Evolutionary conservation across 106 monocot species (phyloP).

Genomic region (Apostasia shenzhenica): DNA sequence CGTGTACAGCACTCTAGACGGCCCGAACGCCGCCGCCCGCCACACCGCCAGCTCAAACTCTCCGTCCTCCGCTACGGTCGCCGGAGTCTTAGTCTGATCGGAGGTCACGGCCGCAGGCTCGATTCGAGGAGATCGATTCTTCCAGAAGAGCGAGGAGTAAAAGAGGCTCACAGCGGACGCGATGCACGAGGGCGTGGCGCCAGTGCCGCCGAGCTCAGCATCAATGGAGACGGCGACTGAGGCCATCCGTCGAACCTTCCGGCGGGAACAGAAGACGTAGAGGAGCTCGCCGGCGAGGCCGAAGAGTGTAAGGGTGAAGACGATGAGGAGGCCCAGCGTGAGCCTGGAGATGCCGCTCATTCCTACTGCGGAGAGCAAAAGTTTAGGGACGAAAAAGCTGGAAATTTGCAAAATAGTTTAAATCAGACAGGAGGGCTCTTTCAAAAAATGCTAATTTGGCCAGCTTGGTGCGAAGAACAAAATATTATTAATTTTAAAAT

Average conservation of each 20-base stretch:
- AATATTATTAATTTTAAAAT: no score
- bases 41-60: neutral
- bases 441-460: no score
- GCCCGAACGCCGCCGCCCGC: neutral
- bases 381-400: no score
- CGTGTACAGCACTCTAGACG: slow-evolving; percentile 3
- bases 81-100: neutral
- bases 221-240: neutral
- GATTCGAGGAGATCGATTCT: neutral
- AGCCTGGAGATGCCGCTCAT: neutral
- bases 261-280: neutral
- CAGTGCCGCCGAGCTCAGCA: neutral
- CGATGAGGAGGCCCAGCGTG: neutral
- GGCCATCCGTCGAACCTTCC: neutral
- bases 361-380: neutral
- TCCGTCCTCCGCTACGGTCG: neutral
- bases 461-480: no score
- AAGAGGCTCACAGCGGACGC: no score
- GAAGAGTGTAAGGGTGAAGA: neutral
- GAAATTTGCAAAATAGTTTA: no score
- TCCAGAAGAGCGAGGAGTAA: neutral
- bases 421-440: no score
- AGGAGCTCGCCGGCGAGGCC: slow-evolving; percentile 1
- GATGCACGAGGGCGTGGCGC: neutral
- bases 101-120: neutral